Percentiles rank a stretch among this genome's conserved stretches.
phyloP scores from a whole-genome alignment of 2,329 filamentous ascomycete species.

The Arthrinium phaeospermum region DNA sequence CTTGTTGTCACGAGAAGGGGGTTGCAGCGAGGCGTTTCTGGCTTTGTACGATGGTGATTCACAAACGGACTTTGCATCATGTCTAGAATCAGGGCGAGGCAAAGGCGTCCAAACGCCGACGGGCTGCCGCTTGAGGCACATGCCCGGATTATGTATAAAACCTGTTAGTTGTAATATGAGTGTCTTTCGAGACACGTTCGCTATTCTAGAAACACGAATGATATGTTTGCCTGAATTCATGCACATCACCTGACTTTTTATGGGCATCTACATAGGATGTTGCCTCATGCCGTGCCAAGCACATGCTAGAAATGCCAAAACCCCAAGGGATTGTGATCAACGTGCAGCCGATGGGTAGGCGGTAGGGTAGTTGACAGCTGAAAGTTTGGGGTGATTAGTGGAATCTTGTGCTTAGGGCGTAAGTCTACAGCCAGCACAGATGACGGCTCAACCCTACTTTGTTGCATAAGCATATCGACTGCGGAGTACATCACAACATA shows the following conservation, averaged over 20 bases:
- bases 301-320: not conserved
- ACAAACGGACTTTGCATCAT: not conserved
- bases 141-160: not conserved
- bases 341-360: not conserved
- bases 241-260: not conserved
- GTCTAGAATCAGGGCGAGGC: not conserved
- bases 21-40: slow-evolving; percentile 11
- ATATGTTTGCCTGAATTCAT: not conserved
- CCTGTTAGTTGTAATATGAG: not conserved
- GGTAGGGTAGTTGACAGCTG: not conserved
- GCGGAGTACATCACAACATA: too few species aligned
- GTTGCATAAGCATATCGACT: not conserved
- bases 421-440: not conserved
- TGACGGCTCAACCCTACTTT: not conserved
- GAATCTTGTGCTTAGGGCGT: not conserved
- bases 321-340: not conserved
- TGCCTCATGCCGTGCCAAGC: not conserved
- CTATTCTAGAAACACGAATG: slow-evolving; percentile 8
- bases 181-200: slow-evolving; percentile 1
- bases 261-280: not conserved
- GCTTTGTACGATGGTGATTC: slow-evolving; percentile 9
- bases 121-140: not conserved
- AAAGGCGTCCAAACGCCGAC: not conserved
- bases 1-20: not conserved
- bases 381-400: not conserved